These are phyloP conservation scores for Gynochthodes officinalis DNA, from an alignment of 257 asterid species.

Conservation along the genomic window DNA sequence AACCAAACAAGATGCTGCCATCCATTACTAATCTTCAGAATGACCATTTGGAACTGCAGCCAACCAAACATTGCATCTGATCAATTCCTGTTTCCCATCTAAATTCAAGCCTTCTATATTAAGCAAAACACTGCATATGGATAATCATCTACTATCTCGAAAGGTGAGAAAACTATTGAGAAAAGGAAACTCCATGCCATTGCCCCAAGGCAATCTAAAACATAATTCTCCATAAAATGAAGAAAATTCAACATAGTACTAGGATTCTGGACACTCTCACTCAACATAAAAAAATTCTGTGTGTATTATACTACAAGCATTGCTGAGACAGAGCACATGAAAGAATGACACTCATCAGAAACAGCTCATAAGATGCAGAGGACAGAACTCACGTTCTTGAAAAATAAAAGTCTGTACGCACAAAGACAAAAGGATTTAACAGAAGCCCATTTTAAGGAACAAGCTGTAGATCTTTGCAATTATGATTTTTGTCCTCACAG, in stretches of 20 bases:
- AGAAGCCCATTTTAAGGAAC: background rate
- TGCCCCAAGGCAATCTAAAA: background rate
- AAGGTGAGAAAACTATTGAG: background rate
- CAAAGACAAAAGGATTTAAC: too few relatives aligned
- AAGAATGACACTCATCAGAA: background rate
- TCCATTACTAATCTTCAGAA: too few relatives aligned
- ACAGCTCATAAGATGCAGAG: background rate
- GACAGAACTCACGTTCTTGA: background rate
- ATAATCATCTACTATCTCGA: too few relatives aligned
- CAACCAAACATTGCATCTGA: too few relatives aligned
- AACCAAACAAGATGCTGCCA: too few relatives aligned
- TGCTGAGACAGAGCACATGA: conserved; percentile 1
- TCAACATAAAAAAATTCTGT: too few relatives aligned
- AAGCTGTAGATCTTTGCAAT: background rate
- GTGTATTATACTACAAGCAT: background rate
- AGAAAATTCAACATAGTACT: background rate
- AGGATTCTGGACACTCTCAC: background rate
- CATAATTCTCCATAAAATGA: background rate
- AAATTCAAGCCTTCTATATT: background rate
- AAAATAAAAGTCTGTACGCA: too few relatives aligned
- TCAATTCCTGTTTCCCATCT: too few relatives aligned
- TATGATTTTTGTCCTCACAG: background rate
- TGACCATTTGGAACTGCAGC: background rate
- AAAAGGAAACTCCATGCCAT: too few relatives aligned
- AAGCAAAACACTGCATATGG: background rate